Evolutionary conservation across 139 green algal species (phyloP), one percentile per base, ranked within the genome.

Genomic region (Trebouxia sp.): DNA sequence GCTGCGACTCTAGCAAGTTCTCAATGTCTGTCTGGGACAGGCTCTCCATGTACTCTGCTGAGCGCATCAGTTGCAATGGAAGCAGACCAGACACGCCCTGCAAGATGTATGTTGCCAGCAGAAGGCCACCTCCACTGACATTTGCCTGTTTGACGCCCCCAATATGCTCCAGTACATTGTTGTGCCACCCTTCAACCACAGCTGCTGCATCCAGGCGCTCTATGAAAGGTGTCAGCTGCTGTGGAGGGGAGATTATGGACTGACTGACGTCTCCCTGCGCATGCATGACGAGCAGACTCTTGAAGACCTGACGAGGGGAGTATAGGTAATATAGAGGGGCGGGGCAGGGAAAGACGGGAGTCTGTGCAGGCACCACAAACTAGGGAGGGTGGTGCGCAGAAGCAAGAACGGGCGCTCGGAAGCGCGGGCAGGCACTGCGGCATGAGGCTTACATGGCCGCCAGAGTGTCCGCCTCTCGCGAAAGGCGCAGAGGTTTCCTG

Each of bases 141-240:
- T 50, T 76, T 22, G 32, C 37, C 20, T 50, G 39, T 20, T 76
- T 50, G 15, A 76, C 26, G 0, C 41, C n/a, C 22, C 66, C 66
- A 48, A 76, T 50, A 32, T 53, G 41, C 66, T 76, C 66, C 11
- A 76, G 66, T 8, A 76, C 66, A 51, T 76, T 50, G 66, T 76
- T 76, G 39, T 76, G 66, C 66, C 66, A 76, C 22, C 66, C 66
- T 38, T 76, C 66, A 76, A 76, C 39, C 39, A 76, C 66, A 76
- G 66, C 66, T 35, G 39, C 39, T 38, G 66, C 39, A 48, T 76
- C 66, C 66, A 76, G 12, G 66, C 66, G 66, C 24, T 76, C 66
- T 22, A 76, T 50, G 41, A 76, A 76, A 48, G 66, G 66, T 35
- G 39, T 76, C 66, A 76, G 24, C n/a, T 69, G 58, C 58, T 69